phyloP scores from a whole-genome alignment of 352 stramenopile genomes.

The Phytophthora fragariaefolia region DNA sequence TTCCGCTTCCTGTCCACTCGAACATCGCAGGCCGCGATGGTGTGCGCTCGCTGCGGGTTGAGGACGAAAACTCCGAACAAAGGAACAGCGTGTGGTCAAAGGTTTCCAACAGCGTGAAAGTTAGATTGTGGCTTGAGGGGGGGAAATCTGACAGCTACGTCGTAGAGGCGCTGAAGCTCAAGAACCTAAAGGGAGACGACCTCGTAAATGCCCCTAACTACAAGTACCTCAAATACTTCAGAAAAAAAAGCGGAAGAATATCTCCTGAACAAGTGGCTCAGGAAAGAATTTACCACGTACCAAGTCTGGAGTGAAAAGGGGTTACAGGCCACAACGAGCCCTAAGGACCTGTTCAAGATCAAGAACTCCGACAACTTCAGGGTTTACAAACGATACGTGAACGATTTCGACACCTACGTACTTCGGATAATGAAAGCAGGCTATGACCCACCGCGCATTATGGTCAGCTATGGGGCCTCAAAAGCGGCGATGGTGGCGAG shows the following conservation, averaged over 20 bases:
- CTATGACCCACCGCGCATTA: not conserved
- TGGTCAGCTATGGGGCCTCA: not conserved
- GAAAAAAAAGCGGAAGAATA: not conserved
- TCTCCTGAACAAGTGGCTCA: not conserved
- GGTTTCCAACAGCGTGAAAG: too few species aligned
- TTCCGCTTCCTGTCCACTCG: not conserved
- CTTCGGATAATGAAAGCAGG: not conserved
- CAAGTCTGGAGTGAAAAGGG: not conserved
- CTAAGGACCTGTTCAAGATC: not conserved
- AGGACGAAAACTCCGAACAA: not conserved
- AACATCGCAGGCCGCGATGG: not conserved
- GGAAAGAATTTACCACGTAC: not conserved
- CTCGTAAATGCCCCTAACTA: not conserved
- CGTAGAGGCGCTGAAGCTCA: not conserved
- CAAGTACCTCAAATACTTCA: not conserved
- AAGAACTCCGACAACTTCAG: not conserved
- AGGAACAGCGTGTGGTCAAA: not conserved
- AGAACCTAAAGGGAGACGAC: not conserved
- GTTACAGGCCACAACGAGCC: not conserved
- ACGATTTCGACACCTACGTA: not conserved
- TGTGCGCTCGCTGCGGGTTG: not conserved
- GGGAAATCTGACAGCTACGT: not conserved
- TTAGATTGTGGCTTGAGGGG: not conserved
- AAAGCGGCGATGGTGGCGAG: not conserved
- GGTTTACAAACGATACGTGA: conserved; percentile 1